Conservation (phyloP, 169 alveolate genomes). For the Eimeria tenella region DNA sequence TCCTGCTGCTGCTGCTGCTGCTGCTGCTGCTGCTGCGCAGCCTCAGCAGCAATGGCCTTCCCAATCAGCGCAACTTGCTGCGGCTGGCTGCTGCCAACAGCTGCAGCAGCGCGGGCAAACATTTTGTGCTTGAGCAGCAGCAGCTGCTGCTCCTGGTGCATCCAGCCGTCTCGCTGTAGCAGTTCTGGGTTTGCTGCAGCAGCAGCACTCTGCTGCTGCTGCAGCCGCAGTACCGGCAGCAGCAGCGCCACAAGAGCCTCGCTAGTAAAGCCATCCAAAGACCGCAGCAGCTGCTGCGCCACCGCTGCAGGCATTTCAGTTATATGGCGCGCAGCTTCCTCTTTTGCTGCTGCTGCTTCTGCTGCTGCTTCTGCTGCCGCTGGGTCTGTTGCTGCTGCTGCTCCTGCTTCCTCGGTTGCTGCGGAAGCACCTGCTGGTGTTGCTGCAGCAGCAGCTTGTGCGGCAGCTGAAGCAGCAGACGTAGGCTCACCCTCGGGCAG, state of each 20-base stretch:
- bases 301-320: background rate
- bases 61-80: slow-evolving; percentile 28
- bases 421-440: no score
- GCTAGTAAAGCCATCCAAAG: background rate
- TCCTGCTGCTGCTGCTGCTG: slow-evolving; percentile 44
- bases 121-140: slow-evolving; percentile 37
- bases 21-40: slow-evolving; percentile 50
- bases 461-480: background rate
- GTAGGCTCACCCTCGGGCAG: background rate
- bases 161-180: slow-evolving; percentile 23
- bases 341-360: slow-evolving; percentile 48
- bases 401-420: background rate
- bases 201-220: background rate
- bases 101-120: slow-evolving; percentile 18
- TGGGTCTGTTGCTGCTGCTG: background rate
- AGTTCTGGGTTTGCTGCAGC: background rate
- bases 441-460: no score
- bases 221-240: slow-evolving; percentile 22
- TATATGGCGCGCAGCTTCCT: background rate
- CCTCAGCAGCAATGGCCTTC: slow-evolving; percentile 39
- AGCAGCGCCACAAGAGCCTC: slow-evolving; percentile 12
- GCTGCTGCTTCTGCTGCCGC: slow-evolving; percentile 9
- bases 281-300: slow-evolving; percentile 50
- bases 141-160: slow-evolving; percentile 50
- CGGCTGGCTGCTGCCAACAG: slow-evolving; percentile 24